Evolutionary conservation across 441 rosid species (phyloP), one percentile per base, ranked within the genome.

Genomic region (Populus hybrid): DNA sequence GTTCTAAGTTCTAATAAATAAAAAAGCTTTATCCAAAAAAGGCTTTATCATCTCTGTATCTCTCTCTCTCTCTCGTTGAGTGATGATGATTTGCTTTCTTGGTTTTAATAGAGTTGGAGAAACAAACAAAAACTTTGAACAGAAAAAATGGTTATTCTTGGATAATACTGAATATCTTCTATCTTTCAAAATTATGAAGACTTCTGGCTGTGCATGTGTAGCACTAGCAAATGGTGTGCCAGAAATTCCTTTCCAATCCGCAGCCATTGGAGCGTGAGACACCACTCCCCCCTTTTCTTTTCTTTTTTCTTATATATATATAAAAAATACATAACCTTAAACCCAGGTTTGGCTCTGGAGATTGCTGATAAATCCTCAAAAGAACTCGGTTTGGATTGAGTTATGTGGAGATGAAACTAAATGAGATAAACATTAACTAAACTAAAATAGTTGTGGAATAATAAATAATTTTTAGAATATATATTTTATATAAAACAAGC

Each of bases 111-210:
- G 35, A 30, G 64, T 50, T 63, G 10, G 72, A 70, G 42, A 34
- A 26, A 67, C 64, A 68, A 53, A 68, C 72, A 75, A 69, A 38
- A 63, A 30, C 74, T 74, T 3, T 68, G 69, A 68, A 73, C 73
- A 26, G 77, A 8, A 32, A 78, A 72, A 78, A 68, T 20, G 14
- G 16, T 69, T 50, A 36, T 30, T 53, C 77, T 72, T 77, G 83
- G 88, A 85, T 87, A 85, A 83, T 81, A 77, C 72, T 66, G 78
- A 35, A 75, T 71, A 75, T 66, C 70, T 74, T 70, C 32, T 4
- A 40, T 61, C 67, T 75, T 68, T 10, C 73, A 68, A 36, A 68
- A 70, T 77, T 38, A 78, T 67, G 67, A 24, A 70, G 63, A 78
- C 75, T 30, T 78, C 73, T 32, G 77, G 64, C 61, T 68, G 73